Percentiles rank a stretch among this genome's conserved stretches.
Conservation (phyloP, 805 yeast genomes). For the Tetrapisispora namnaoensis region DNA sequence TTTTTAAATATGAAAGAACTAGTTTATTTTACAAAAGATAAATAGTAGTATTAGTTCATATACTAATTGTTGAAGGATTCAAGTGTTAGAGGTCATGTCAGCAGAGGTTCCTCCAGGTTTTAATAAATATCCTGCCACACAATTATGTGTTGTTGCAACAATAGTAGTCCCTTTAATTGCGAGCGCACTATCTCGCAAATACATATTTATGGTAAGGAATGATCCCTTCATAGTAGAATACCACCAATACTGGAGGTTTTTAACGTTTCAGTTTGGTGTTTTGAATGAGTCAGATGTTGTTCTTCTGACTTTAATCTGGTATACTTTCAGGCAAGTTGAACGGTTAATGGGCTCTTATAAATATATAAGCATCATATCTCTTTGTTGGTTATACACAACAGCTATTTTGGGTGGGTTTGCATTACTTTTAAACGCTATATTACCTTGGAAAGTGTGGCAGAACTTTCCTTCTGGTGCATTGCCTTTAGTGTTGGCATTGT, state of each 20-base stretch:
- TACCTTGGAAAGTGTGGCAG: constrained; percentile 34
- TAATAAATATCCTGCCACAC: constrained; percentile 23
- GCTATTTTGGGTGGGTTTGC: constrained; percentile 31
- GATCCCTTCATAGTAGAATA: constrained; percentile 46
- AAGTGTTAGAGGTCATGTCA: constrained; percentile 7
- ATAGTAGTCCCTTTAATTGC: constrained; percentile 21
- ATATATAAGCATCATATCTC: constrained; percentile 37
- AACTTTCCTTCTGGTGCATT: constrained; percentile 35
- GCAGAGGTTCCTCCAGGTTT: constrained; percentile 12
- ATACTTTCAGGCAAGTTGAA: constrained; percentile 47
- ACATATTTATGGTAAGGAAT: constrained; percentile 20
- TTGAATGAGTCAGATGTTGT: constrained; percentile 52
- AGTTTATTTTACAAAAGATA: no score
- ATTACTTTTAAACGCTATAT: constrained; percentile 18
- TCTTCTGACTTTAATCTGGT: constrained; percentile 36
- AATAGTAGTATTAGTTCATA: no score
- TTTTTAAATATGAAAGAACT: no score
- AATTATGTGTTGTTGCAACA: constrained; percentile 19
- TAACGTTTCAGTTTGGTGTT: constrained; percentile 42
- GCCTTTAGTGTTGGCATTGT: constrained; percentile 31
- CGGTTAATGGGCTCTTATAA: constrained; percentile 47
- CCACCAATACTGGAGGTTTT: constrained; percentile 47
- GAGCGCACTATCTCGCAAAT: constrained; percentile 21
- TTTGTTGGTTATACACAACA: constrained; percentile 41
- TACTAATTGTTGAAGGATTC: no score